phyloP scores from a whole-genome alignment of 108 stramenopile genomes.

The Stephanodiscus minutulus region DNA sequence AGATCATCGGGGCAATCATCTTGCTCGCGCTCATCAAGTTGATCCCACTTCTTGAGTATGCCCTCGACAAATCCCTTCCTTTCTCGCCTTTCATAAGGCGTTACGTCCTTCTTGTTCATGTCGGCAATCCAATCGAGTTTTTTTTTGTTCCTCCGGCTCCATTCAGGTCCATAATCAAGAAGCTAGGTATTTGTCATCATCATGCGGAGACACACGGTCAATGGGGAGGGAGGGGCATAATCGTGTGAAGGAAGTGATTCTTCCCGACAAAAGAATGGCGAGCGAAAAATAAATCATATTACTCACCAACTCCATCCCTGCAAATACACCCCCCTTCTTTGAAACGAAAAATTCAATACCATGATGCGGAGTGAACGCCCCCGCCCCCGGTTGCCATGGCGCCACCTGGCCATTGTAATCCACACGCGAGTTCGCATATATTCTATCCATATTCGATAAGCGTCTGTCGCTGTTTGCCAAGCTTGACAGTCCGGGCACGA shows the following conservation, averaged over 20 bases:
- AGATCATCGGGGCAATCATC: conserved; percentile 34
- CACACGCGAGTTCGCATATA: neutral
- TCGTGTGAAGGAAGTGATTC: neutral
- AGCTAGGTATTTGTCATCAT: neutral
- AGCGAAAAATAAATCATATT: neutral
- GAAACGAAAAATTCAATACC: conserved; percentile 30
- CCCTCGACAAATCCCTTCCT: conserved; percentile 39
- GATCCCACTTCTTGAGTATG: conserved; percentile 33
- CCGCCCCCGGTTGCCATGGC: conserved; percentile 42
- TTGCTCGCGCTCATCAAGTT: conserved; percentile 10
- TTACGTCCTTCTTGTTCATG: neutral
- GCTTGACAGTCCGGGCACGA: conserved; percentile 49
- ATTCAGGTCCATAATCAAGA: conserved; percentile 29
- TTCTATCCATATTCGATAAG: conserved; percentile 42
- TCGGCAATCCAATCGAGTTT: neutral
- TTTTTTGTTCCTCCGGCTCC: conserved; percentile 13
- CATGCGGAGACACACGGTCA: neutral
- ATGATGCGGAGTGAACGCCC: conserved; percentile 46
- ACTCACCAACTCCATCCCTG: conserved; percentile 38
- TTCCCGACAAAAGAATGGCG: neutral
- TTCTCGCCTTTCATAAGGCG: neutral
- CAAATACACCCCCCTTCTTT: conserved; percentile 6
- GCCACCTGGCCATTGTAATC: conserved; percentile 30
- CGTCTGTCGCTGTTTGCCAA: conserved; percentile 41
- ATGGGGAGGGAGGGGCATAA: neutral